A percentile compares a stretch with the other conserved stretches of the same genome.
phyloP scores from a whole-genome alignment of 148 eudicot species.

The Silene uniflora region DNA sequence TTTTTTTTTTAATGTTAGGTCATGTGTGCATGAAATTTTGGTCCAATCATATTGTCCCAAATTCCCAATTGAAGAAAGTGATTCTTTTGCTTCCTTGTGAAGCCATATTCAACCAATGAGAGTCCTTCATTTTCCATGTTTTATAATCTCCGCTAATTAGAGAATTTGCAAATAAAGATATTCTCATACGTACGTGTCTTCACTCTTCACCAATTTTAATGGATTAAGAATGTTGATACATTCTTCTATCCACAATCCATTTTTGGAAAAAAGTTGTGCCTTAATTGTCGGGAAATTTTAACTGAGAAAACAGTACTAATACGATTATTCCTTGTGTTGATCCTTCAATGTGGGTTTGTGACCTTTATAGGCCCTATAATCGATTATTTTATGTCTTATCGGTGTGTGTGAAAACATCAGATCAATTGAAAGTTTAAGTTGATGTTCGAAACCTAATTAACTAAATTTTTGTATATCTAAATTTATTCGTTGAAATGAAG shows the following conservation, averaged over 20 bases:
- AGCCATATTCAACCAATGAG: slow-evolving; percentile 50
- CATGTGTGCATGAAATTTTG: slow-evolving; percentile 23
- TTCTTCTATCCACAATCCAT: slow-evolving; percentile 18
- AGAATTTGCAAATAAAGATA: slow-evolving; percentile 24
- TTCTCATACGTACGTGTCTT: slow-evolving; percentile 23
- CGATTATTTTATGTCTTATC: not conserved
- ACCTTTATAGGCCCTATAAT: not conserved
- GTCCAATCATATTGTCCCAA: slow-evolving; percentile 37
- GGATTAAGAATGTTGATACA: slow-evolving; percentile 8
- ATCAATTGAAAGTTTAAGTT: no score
- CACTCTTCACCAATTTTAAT: slow-evolving; percentile 20
- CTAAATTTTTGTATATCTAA: no score
- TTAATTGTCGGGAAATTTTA: not conserved
- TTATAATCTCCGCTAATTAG: slow-evolving; percentile 19
- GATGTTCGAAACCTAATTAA: no score
- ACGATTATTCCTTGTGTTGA: not conserved
- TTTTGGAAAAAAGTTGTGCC: not conserved
- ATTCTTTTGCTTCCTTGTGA: slow-evolving; percentile 48
- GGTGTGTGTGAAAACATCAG: no score
- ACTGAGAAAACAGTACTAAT: not conserved
- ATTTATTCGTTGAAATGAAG: no score
- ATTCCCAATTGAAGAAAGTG: slow-evolving; percentile 27
- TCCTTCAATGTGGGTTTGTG: not conserved
- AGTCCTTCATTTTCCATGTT: slow-evolving; percentile 11
- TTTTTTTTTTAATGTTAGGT: slow-evolving; percentile 18